These are phyloP conservation scores for Hypoxylon subgilvum DNA, from an alignment of 495 filamentous ascomycete genomes.

Conservation along the genomic window DNA sequence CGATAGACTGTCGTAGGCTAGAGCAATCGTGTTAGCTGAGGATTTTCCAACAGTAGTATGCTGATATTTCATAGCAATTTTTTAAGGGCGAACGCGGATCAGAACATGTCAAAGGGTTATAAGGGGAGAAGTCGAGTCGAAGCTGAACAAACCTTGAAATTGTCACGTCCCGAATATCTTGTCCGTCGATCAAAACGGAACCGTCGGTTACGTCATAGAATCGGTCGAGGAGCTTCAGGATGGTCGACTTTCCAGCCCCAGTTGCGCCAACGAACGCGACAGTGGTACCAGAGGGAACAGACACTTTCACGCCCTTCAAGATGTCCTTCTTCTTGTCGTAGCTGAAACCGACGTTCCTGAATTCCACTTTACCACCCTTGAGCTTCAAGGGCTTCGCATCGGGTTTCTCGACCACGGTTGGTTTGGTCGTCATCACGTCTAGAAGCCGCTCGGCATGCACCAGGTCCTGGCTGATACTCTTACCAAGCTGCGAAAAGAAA, in stretches of 20 bases:
- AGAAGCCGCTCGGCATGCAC: conserved; percentile 76
- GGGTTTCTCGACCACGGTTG: conserved; percentile 63
- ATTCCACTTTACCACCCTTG: conserved; percentile 65
- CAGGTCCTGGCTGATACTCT: conserved; percentile 64
- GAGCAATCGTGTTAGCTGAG: conserved; percentile 18
- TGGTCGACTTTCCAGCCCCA: conserved; percentile 78
- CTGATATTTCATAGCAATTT: background rate
- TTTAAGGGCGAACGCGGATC: too few relatives aligned
- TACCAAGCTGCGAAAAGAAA: conserved; percentile 67
- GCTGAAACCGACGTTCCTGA: conserved; percentile 69
- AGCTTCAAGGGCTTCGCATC: conserved; percentile 63
- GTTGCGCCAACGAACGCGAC: conserved; percentile 79
- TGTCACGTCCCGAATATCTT: conserved; percentile 72
- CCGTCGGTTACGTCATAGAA: conserved; percentile 73
- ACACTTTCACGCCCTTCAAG: conserved; percentile 69
- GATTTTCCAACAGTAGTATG: background rate
- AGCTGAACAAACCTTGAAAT: conserved; percentile 55
- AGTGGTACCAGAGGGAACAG: conserved; percentile 64
- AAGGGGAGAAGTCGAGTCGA: background rate
- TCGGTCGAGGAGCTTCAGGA: conserved; percentile 72
- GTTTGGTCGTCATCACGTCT: conserved; percentile 70
- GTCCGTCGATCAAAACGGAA: conserved; percentile 72
- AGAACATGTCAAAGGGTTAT: background rate
- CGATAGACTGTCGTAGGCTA: conserved; percentile 70
- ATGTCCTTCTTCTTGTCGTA: conserved; percentile 73